A percentile compares a stretch with the other conserved stretches of the same genome.
These are phyloP conservation scores for Candida xyloterini DNA, from an alignment of 805 yeast species.

Conservation along the genomic window DNA sequence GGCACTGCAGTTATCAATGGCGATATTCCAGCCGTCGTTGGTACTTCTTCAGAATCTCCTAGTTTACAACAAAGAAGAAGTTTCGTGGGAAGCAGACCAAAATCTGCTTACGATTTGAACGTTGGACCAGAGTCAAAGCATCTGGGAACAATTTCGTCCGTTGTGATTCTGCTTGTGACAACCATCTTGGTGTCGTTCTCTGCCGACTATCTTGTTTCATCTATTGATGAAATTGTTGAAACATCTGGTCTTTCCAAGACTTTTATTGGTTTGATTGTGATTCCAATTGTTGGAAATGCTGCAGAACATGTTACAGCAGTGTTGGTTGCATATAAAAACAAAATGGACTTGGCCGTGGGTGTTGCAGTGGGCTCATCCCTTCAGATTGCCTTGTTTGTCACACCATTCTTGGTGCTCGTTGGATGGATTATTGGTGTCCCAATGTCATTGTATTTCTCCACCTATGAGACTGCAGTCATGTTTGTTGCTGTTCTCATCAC, in stretches of 20 bases:
- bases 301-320: conserved; percentile 98
- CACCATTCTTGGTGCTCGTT: conserved; percentile 89
- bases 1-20: not conserved
- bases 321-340: conserved; percentile 89
- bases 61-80: conserved; percentile 25
- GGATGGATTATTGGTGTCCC: conserved; percentile 94
- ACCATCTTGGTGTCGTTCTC: conserved; percentile 82
- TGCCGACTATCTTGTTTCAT: conserved; percentile 92
- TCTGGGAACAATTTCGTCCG: conserved; percentile 52
- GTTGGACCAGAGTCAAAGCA: conserved; percentile 32
- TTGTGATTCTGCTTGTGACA: conserved; percentile 54
- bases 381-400: conserved; percentile 92
- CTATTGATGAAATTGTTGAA: conserved; percentile 86
- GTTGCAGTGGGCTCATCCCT: conserved; percentile 96
- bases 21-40: not conserved
- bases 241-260: conserved; percentile 88
- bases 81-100: conserved; percentile 29
- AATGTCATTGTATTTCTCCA: conserved; percentile 87
- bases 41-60: not conserved
- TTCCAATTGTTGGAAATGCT: conserved; percentile 97
- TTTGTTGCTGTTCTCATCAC: conserved; percentile 87
- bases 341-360: conserved; percentile 96
- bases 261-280: conserved; percentile 87
- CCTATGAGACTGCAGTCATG: conserved; percentile 90
- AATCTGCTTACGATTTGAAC: conserved; percentile 26